These are phyloP conservation scores for Salvia rosmarinus DNA, from an alignment of 257 asterid species.

Conservation along the genomic window DNA sequence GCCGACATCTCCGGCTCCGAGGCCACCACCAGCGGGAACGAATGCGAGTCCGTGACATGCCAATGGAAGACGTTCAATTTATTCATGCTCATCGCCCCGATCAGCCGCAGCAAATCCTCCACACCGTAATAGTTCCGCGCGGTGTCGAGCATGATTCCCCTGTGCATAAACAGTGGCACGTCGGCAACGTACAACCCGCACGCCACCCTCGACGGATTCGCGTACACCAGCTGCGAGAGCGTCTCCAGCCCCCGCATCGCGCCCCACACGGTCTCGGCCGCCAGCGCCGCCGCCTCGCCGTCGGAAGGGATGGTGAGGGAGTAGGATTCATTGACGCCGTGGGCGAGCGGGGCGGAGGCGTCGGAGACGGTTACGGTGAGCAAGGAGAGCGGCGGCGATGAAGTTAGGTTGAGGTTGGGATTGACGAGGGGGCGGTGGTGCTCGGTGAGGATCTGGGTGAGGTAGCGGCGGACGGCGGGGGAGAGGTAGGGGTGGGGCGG, in stretches of 20 bases:
- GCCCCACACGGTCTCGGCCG: constrained; percentile 75
- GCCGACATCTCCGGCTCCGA: constrained; percentile 80
- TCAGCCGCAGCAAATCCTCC: constrained; percentile 64
- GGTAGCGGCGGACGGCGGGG: constrained; percentile 69
- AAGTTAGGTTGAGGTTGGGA: constrained; percentile 58
- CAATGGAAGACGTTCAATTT: constrained; percentile 92
- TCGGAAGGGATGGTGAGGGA: constrained; percentile 47
- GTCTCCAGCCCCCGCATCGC: constrained; percentile 94
- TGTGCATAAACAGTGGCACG: constrained; percentile 65
- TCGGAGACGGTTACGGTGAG: constrained; percentile 54
- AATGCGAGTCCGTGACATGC: constrained; percentile 94
- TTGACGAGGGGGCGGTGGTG: constrained; percentile 54
- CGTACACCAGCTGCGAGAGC: constrained; percentile 75
- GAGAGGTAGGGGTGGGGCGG: constrained; percentile 57
- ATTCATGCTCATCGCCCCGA: constrained; percentile 83
- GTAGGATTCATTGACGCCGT: constrained; percentile 90
- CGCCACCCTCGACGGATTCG: constrained; percentile 49
- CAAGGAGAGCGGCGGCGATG: constrained; percentile 45
- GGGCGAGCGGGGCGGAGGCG: constrained; percentile 47
- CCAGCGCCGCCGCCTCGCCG: constrained; percentile 45
- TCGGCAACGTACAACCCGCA: constrained; percentile 62
- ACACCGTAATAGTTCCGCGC: constrained; percentile 73
- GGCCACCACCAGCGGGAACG: constrained; percentile 74
- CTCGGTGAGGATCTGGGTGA: constrained; percentile 45
- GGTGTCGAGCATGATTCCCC: constrained; percentile 84